Evolutionary conservation across 1,284 basidiomycete species (phyloP).

Genomic region (Phlebopus sp.): DNA sequence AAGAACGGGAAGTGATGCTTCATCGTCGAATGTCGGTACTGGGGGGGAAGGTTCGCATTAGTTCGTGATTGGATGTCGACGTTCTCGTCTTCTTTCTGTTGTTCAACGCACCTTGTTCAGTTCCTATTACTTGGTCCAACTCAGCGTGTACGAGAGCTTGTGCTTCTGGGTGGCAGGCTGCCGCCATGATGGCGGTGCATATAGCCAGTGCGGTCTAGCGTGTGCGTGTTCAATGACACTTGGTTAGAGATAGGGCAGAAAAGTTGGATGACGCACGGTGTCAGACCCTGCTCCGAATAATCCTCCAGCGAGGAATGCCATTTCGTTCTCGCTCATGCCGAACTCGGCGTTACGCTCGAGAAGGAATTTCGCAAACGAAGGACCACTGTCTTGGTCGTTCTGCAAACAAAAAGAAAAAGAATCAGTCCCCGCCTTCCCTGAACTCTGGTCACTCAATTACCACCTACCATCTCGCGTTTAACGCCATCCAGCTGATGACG

Average conservation of each 20-base stretch:
- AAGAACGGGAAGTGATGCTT: neutral
- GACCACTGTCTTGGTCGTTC: neutral
- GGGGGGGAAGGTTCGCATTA: slow-evolving; percentile 24
- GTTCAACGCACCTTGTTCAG: slow-evolving; percentile 38
- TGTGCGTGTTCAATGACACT: neutral
- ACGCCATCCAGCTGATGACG: too few relatives aligned
- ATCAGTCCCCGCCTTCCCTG: too few relatives aligned
- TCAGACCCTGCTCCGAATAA: slow-evolving; percentile 63
- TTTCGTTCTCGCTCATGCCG: slow-evolving; percentile 26
- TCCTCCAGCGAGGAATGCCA: slow-evolving; percentile 56
- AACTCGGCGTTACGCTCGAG: neutral
- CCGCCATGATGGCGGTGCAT: slow-evolving; percentile 56
- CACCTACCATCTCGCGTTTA: too few relatives aligned
- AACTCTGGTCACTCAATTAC: too few relatives aligned
- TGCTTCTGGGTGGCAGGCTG: slow-evolving; percentile 53
- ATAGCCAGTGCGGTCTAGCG: slow-evolving; percentile 56
- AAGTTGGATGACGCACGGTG: slow-evolving; percentile 42
- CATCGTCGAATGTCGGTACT: neutral
- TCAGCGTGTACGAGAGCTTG: slow-evolving; percentile 56
- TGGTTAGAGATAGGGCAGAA: too few relatives aligned
- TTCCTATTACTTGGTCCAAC: slow-evolving; percentile 53
- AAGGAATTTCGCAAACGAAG: neutral
- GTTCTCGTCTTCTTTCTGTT: too few relatives aligned
- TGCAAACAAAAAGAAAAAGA: too few relatives aligned
- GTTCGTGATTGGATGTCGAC: too few relatives aligned